Evolutionary conservation across 371 early-diverging fungal species (phyloP), one percentile per base, ranked within the genome.

Genomic region (Mortierella sp.): DNA sequence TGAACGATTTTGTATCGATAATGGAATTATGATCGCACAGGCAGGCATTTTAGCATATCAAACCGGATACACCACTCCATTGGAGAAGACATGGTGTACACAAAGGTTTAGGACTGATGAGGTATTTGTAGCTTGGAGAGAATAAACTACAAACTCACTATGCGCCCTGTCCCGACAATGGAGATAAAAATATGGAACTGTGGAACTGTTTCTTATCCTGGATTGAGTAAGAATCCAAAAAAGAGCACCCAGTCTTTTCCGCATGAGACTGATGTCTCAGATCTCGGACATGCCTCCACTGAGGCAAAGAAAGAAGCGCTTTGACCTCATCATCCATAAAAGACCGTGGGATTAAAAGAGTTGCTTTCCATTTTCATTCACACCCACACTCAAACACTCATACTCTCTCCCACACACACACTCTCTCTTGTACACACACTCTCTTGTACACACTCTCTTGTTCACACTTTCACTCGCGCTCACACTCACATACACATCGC

Each of bases 21-120:
- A 99, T 81, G 99, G 99, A 9, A 92, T 98, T 55, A 99, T 99
- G 99, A 99, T 99, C 85, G 99, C 99, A 3, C 98, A 98, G 76
- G 98, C 99, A 1, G 99, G 99, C 4, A 86, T 95, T 11, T 78
- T 95, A 53, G 93, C 95, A 2, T 94, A 88, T 79, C 88, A 86
- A 33, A 91, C 93, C 22, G 95, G 94, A 2, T 92, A 88, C 63
- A 86, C 86, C 8, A 95, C 96, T 1, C 88, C 92, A 2, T 77
- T 99, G 47, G 91, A 93, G 58, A 93, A 97, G 67, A 96, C 97
- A 40, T 93, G 92, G 74, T 93, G 97, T 76, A 98, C 99, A 16
- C 99, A 99, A 85, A 90, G 99, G 85, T 98, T 93, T 84, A 90
- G 98, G 78, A 98, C 98, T 4, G 98, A 98, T 69, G 92, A 95